Base-by-base conservation (phyloP, 1,139 yeast genomes). In the Suhomyces terraborum region DNA sequence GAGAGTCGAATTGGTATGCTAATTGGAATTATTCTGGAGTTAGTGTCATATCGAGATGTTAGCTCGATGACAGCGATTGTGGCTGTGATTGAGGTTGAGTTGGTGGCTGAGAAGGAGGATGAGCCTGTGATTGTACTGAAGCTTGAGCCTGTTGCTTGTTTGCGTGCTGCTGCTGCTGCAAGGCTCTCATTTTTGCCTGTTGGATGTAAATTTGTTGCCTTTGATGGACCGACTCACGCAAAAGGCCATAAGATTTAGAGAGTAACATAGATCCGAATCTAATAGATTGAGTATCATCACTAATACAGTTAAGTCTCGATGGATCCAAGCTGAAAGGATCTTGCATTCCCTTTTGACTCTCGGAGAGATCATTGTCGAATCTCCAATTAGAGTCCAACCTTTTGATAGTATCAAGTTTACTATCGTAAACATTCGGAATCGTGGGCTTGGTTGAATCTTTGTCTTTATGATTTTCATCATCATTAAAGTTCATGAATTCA, bases 221-320 rank as follows among this genome's bases (percentile, higher is more conserved):
- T 52, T 72, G 77, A 47, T 71, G 76, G 58, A 58, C 79, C 8
- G 77, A 72, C 51, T 75, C 80, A 38, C 79, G 58, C 66, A 76
- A 61, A 63, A 83, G 64, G 38, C 85, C 97, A 57, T 86, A 87
- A 0, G 96, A 84, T 61, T 91, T 91, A 4, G 94, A 82, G 35
- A 89, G 71, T 32, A 91, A 66, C 96, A 89, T 88, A 4, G 95
- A 82, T 6, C 97, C 96, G 62, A 91, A 89, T 47, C 97, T 73
- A 26, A 91, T 87, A 0, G 87, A 82, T 63, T 89, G 97, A 0
- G 97, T 89, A 42, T 84, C 94, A 43, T 84, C 86, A 16, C 91
- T 80, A 37, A 89, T 88, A 48, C 87, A 85, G 56, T 89, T 91
- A 53, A 89, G 72, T 43, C 79, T 75, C 0, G 82, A 76, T 1